Base-by-base conservation (phyloP, 345 rosid species). In the Melaleuca alternifolia region DNA sequence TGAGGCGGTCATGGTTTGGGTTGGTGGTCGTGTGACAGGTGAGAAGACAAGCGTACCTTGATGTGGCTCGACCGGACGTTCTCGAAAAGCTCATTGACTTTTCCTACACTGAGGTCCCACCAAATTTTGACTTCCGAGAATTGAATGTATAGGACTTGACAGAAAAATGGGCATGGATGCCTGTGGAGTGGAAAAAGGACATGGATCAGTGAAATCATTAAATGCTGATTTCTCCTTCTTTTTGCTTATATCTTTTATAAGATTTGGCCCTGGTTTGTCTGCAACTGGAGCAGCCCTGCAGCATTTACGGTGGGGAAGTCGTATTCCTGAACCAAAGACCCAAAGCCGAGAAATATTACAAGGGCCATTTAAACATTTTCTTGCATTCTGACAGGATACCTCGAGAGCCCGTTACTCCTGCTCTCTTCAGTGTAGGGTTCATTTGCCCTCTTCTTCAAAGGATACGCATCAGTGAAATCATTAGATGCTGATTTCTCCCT, bases 341-440 rank as follows among this genome's bases (percentile, higher is more conserved):
- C 97, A 28, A n/a, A 94, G 88, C 89, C 98, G 76, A 94, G 95
- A 91, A 86, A 94, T n/a, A n/a, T 20, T 89, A 89, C 62, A 93
- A 95, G 89, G 98, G 93, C 86, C 92, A 93, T 86, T 89, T 95
- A 87, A 94, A 93, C 89, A 88, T 90, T 85, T 96, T 98, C 95
- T 91, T 93, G 93, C 93, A 94, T 89, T 94, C 97, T 91, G 98
- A 95, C 91, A 90, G 98, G 91, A 94, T 95, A 88, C 98, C 95
- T 41, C 98, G 91, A 88, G 96, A 96, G 57, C 95, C 96, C 12
- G 94, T 92, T 92, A 91, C 85, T 96, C 94, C 92, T 95, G 99
- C 54, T 96, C 99, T 65, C 98, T 96, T 86, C 93, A 94, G 2
- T 94, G 99, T 98, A 96, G 94, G 98, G 99, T 93, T 87, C 51